Evolutionary conservation across 805 yeast species (phyloP), one percentile per base, ranked within the genome.

Genomic region (Saturnispora dispora): DNA sequence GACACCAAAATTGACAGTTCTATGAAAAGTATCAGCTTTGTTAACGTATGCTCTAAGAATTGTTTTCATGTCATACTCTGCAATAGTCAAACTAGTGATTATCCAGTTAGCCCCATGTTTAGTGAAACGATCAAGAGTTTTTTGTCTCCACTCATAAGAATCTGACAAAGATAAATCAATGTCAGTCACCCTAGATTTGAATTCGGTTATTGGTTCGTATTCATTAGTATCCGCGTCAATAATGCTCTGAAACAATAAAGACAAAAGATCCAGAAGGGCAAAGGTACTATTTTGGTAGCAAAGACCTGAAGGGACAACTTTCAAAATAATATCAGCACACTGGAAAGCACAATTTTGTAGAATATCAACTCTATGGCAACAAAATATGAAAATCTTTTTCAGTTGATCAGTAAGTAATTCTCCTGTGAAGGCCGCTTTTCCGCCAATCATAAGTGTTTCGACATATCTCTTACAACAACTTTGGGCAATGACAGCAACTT

Each of bases 161-260:
- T 89, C 96, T 0, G 96, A 82, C 27, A 89, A 74, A 18, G 76
- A 71, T 30, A 86, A 65, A 22, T 67, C 64, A 35, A 83, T 75
- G 7, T 77, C 78, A n/a, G 70, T 65, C 20, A 62, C 57, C 10
- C 63, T 48, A 0, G 80, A 69, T 20, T 57, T 58, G 61, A 84
- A 90, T 36, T 75, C 76, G 35, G 84, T 80, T n/a, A 81, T 77
- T 3, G 98, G 98, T 53, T 85, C 88, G 63, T 88, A 91, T 64
- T 81, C 88, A 63, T 85, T 85, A 18, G 82, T 77, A 56, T 86
- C 95, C 6, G 90, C 88, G 65, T 90, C 96, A 40, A 83, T 71
- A 40, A 88, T 78, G 69, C 95, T 83, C 54, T 85, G 83, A 66
- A 86, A 88, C 47, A 91, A 68, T 41, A 88, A 70, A 1, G 86